phyloP scores from a whole-genome alignment of 768 basidiomycete species.

The Russula dissimulans region DNA sequence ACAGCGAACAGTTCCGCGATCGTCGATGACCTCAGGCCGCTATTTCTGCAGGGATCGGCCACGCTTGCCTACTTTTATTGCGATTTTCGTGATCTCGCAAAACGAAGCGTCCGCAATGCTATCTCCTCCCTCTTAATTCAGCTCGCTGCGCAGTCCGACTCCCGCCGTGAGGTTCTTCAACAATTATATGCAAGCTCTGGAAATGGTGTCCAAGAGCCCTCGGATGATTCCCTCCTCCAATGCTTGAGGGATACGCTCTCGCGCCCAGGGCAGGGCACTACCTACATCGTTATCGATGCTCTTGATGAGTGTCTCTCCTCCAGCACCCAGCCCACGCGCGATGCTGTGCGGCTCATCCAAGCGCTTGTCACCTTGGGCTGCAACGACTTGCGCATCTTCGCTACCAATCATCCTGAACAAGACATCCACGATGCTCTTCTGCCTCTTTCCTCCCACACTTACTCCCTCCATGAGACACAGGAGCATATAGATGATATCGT shows the following conservation, averaged over 20 bases:
- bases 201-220: background rate
- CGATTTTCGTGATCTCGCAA: conserved; percentile 18
- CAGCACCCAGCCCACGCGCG: background rate
- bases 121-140: conserved; percentile 21
- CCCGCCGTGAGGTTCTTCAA: background rate
- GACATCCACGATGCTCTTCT: conserved; percentile 1
- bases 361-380: background rate
- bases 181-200: background rate
- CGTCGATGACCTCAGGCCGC: conserved; percentile 1
- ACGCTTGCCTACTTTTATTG: conserved; percentile 23
- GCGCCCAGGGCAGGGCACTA: background rate
- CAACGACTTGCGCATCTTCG: conserved; percentile 8
- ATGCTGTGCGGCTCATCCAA: conserved; percentile 4
- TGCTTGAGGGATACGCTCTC: conserved; percentile 14
- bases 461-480: conserved; percentile 7
- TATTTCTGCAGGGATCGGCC: background rate
- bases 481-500: conserved; percentile 1
- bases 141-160: conserved; percentile 11
- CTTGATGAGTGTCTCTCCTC: conserved; percentile 20
- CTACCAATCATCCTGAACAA: background rate
- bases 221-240: conserved; percentile 1
- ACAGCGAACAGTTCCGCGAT: conserved; percentile 1
- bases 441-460: background rate
- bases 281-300: conserved; percentile 21
- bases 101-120: conserved; percentile 8